Percentiles rank a stretch among this genome's conserved stretches.
phyloP scores from a whole-genome alignment of 805 yeast genomes.

The Candida glaebosa region DNA sequence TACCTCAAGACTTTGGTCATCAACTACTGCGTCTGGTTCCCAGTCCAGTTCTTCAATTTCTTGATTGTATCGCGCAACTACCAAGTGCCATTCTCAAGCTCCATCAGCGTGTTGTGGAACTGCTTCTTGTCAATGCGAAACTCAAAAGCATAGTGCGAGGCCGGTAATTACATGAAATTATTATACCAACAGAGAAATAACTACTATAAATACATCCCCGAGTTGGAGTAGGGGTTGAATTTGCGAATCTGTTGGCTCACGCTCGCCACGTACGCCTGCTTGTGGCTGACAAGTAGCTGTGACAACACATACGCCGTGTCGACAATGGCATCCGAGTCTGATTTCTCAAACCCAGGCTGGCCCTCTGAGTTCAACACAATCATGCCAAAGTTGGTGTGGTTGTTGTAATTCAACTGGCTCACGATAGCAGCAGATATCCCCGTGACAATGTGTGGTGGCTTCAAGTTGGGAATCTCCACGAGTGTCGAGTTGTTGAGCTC shows the following conservation, averaged over 20 bases:
- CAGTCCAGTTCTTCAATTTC: constrained; percentile 75
- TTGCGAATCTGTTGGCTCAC: constrained; percentile 19
- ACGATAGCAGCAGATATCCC: constrained; percentile 51
- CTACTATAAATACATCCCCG: constrained; percentile 24
- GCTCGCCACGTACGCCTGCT: constrained; percentile 11
- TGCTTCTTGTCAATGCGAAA: constrained; percentile 84
- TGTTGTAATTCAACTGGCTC: constrained; percentile 18
- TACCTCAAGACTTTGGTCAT: constrained; percentile 65
- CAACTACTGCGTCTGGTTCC: constrained; percentile 77
- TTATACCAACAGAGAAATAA: too few relatives aligned
- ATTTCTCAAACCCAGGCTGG: constrained; percentile 55
- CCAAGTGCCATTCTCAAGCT: constrained; percentile 91
- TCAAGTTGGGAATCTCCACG: constrained; percentile 26
- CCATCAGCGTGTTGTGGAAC: constrained; percentile 88
- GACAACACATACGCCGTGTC: constrained; percentile 25
- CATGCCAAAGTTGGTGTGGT: constrained; percentile 8
- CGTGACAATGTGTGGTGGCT: constrained; percentile 61
- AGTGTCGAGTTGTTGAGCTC: constrained; percentile 1
- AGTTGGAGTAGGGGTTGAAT: constrained; percentile 21
- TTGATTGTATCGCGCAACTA: constrained; percentile 62
- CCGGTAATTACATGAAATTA: too few relatives aligned
- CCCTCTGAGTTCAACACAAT: constrained; percentile 57
- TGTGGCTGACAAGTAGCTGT: constrained; percentile 7
- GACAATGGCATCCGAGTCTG: constrained; percentile 40
- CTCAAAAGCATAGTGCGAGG: constrained; percentile 16